These are phyloP conservation scores for Penicillium frequentans DNA, from an alignment of 2,329 filamentous ascomycete species.

Conservation along the genomic window DNA sequence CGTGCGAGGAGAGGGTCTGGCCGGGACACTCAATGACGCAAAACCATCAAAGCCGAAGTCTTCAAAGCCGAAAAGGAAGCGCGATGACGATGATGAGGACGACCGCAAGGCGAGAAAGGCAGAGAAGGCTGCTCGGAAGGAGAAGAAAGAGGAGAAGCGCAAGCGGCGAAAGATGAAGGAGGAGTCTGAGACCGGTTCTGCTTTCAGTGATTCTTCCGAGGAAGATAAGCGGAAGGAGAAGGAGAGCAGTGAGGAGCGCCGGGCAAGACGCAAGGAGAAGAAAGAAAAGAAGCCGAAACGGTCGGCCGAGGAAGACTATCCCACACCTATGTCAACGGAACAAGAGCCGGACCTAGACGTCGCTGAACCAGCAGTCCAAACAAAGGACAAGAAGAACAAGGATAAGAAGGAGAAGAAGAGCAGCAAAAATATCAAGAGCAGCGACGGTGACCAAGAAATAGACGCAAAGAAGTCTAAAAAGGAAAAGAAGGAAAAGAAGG, in stretches of 20 bases:
- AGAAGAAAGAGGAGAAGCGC: conserved; percentile 16
- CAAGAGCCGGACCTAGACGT: conserved; percentile 34
- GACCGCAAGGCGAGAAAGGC: conserved; percentile 19
- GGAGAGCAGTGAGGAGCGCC: conserved; percentile 23
- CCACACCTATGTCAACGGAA: conserved; percentile 34
- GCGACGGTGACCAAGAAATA: conserved; percentile 25
- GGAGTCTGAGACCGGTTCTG: conserved; percentile 7
- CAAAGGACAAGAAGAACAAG: conserved; percentile 19
- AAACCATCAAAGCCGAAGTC: conserved; percentile 10
- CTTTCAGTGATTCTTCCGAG: conserved; percentile 6
- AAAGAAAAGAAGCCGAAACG: conserved; percentile 19
- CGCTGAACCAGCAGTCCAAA: conserved; percentile 14
- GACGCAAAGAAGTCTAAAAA: conserved; percentile 47
- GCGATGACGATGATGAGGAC: conserved; percentile 33
- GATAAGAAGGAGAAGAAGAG: conserved; percentile 26
- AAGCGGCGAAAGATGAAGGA: conserved; percentile 19
- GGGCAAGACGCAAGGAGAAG: conserved; percentile 19
- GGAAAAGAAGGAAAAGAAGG: conserved; percentile 43
- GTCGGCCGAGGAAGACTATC: conserved; percentile 26
- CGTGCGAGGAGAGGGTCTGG: conserved; percentile 74
- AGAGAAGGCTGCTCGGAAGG: conserved; percentile 37
- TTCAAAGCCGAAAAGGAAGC: conserved; percentile 29
- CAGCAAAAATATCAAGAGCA: conserved; percentile 31
- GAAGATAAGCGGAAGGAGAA: conserved; percentile 24
- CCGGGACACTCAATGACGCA: conserved; percentile 58